A percentile compares a stretch with the other conserved stretches of the same genome.
Evolutionary conservation across 2,329 filamentous ascomycete genomes (phyloP).

Genomic region (Pseudogymnoascus sp.): DNA sequence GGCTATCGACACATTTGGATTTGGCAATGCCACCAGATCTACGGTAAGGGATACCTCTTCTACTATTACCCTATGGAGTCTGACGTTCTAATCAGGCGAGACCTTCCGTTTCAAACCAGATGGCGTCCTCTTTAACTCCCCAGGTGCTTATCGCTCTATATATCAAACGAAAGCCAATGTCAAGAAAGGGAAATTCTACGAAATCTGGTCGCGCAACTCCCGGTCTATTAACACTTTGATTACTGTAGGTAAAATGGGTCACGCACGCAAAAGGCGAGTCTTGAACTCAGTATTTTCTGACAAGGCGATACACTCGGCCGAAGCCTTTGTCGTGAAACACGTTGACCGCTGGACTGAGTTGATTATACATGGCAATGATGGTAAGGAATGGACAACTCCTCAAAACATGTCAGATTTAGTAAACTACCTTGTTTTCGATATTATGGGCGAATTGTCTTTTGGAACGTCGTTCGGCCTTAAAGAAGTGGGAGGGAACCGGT

Average conservation of each 20-base stretch:
- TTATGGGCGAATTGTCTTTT: slow-evolving; percentile 14
- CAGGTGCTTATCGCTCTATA: slow-evolving; percentile 10
- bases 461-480: slow-evolving; percentile 10
- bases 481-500: slow-evolving; percentile 10
- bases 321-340: slow-evolving; percentile 11
- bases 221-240: slow-evolving; percentile 10
- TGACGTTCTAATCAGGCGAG: slow-evolving; percentile 4
- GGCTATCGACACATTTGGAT: not conserved
- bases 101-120: slow-evolving; percentile 10
- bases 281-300: slow-evolving; percentile 12
- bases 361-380: slow-evolving; percentile 6
- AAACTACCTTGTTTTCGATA: slow-evolving; percentile 12
- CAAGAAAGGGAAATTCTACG: slow-evolving; percentile 12
- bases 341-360: slow-evolving; percentile 15
- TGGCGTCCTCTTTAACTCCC: slow-evolving; percentile 11
- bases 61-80: not conserved
- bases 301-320: slow-evolving; percentile 10
- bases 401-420: slow-evolving; percentile 10
- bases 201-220: not conserved
- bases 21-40: slow-evolving; percentile 1
- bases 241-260: slow-evolving; percentile 2
- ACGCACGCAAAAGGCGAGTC: slow-evolving; percentile 11
- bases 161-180: slow-evolving; percentile 10
- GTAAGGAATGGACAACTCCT: slow-evolving; percentile 11
- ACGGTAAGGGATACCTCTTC: not conserved